These are phyloP conservation scores for Coniochaeta prunicola DNA, from an alignment of 2,329 filamentous ascomycete genomes.

Conservation along the genomic window DNA sequence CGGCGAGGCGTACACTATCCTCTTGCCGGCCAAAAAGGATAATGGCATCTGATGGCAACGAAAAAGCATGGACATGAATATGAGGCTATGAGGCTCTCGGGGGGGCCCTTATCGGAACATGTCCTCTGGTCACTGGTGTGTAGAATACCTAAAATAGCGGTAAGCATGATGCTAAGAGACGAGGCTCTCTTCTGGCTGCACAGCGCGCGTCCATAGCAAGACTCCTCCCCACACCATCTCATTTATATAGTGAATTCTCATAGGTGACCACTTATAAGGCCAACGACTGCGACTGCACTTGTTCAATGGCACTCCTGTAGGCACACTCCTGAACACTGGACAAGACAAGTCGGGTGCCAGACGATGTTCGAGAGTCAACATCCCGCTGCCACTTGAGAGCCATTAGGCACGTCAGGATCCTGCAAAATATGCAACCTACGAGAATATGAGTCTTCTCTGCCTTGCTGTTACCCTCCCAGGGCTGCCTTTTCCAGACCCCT, in stretches of 20 bases:
- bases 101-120: background rate
- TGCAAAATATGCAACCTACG: background rate
- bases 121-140: background rate
- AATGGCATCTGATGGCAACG: background rate
- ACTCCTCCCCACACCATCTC: background rate
- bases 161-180: background rate
- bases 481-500: background rate
- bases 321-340: background rate
- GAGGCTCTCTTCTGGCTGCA: background rate
- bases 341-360: background rate
- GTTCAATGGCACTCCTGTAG: background rate
- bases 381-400: background rate
- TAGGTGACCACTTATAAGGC: background rate
- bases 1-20: background rate
- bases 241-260: background rate
- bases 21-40: background rate
- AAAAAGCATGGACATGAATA: background rate
- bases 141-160: background rate
- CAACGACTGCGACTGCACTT: background rate
- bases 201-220: background rate
- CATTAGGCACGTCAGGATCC: background rate
- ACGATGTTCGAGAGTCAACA: background rate
- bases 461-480: background rate
- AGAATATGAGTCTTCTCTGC: background rate
- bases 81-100: background rate